Evolutionary conservation across 805 yeast species (phyloP).

Genomic region (Metschnikowia vanudenii): DNA sequence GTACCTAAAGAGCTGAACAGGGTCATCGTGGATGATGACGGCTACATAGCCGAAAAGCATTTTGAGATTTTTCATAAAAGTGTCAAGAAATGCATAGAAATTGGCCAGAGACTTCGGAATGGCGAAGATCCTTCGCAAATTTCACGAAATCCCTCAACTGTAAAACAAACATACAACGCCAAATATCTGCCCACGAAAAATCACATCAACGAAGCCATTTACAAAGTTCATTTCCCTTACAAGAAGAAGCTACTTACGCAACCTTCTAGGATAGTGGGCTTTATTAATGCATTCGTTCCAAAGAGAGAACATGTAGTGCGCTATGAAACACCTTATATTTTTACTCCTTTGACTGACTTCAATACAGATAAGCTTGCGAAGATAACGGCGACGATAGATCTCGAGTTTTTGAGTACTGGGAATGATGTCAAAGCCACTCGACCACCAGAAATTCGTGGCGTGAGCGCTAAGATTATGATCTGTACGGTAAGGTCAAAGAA

Average conservation of each 20-base stretch:
- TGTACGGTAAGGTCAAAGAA: conserved; percentile 28
- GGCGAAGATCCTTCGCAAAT: conserved; percentile 4
- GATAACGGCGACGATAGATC: conserved; percentile 6
- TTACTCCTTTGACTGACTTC: neutral
- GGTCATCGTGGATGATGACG: conserved; percentile 2
- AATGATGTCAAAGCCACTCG: conserved; percentile 5
- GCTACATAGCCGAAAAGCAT: conserved; percentile 16
- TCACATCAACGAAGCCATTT: neutral
- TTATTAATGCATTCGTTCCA: conserved; percentile 20
- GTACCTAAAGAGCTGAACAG: conserved; percentile 19
- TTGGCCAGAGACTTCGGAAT: conserved; percentile 9
- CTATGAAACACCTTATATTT: conserved; percentile 14
- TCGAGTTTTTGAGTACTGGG: conserved; percentile 11
- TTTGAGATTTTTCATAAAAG: conserved; percentile 20
- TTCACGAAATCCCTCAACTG: conserved; percentile 15
- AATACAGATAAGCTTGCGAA: conserved; percentile 1
- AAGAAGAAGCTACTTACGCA: conserved; percentile 24
- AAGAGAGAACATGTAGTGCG: conserved; percentile 14
- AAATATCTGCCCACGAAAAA: neutral
- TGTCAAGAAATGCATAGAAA: conserved; percentile 10
- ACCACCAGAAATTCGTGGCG: conserved; percentile 18
- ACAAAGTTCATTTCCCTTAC: conserved; percentile 21
- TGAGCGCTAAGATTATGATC: conserved; percentile 16
- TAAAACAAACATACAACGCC: conserved; percentile 18
- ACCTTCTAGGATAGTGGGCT: conserved; percentile 24